Conservation (phyloP, 768 basidiomycete species). For the Paxillus rubicundulus region DNA sequence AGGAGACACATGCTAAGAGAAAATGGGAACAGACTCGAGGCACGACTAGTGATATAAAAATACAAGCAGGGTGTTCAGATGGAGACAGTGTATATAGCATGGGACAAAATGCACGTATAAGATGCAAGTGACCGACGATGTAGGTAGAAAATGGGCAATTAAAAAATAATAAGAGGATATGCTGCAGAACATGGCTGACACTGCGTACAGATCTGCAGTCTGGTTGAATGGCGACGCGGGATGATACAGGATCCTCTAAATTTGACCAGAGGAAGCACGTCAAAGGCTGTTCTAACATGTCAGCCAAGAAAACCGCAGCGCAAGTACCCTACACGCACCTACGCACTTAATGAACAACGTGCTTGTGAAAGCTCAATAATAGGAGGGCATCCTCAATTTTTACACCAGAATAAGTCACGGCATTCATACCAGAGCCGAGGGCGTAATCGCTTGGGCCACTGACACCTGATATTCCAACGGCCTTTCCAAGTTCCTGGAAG, state of each 20-base stretch:
- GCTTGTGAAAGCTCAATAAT: conserved; percentile 71
- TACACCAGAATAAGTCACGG: conserved; percentile 47
- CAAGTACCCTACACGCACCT: conserved; percentile 17
- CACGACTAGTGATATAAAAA: conserved; percentile 13
- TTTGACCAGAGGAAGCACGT: conserved; percentile 11
- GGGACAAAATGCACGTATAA: conserved; percentile 3
- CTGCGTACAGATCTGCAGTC: not conserved
- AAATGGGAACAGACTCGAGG: conserved; percentile 14
- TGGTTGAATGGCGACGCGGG: conserved; percentile 6
- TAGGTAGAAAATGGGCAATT: conserved; percentile 29
- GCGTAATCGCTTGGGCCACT: conserved; percentile 24
- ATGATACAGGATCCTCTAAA: conserved; percentile 16
- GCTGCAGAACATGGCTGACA: conserved; percentile 14
- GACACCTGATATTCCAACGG: conserved; percentile 23
- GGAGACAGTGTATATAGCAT: conserved; percentile 17
- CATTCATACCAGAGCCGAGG: conserved; percentile 20
- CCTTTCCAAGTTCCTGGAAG: conserved; percentile 51
- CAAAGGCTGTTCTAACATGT: conserved; percentile 14
- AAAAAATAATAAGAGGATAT: conserved; percentile 37
- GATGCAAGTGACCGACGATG: conserved; percentile 10
- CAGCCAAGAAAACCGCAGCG: conserved; percentile 1
- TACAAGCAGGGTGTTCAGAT: conserved; percentile 13
- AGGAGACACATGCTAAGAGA: conserved; percentile 15
- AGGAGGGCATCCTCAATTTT: conserved; percentile 73
- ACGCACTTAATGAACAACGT: conserved; percentile 49